Evolutionary conservation across 1,139 yeast genomes (phyloP), one percentile per base, ranked within the genome.

Genomic region (Komagataea norvegica): DNA sequence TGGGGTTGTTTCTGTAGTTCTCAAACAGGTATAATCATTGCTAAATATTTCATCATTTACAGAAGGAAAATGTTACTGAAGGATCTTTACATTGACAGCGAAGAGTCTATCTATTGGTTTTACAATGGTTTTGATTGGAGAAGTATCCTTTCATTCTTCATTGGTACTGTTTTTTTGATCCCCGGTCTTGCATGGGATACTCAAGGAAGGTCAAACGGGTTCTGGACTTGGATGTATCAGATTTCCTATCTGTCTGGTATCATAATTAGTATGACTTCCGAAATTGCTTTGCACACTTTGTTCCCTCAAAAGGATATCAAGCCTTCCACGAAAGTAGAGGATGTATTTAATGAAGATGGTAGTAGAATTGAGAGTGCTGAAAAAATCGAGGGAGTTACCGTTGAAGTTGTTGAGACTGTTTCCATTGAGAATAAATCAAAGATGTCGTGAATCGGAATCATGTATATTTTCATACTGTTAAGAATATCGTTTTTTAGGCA

Each of bases 71-170:
- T 56, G 27, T 42, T 49, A 18, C 33, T 55, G 23, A 49, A 51
- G 20, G 55, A 55, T 29, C 42, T 57, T 22, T 56, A 54, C 34
- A 38, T 49, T 24, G 39, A 39, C 32, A 40, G 42, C 22, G 26
- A 34, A 4, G 42, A 45, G 22, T 56, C 57, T 5, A 48, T 55
- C 14, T 64, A 61, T 41, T 57, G 59, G 59, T 67, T 56, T 44
- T 45, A 52, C 27, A 34, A 53, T 15, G 73, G 73, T 4, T 34
- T 62, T 36, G 64, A 68, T 45, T 58, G 59, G 55, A 55, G 67
- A 43, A 54, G 61, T 8, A 38, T 63, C 10, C 35, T 45, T 7
- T 56, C 62, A 13, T 63, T 63, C 52, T 13, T 60, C 2, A 42
- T 52, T 8, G 59, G 59, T 17, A 46, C 52, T 16, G 48, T 54